phyloP scores from a whole-genome alignment of 169 alveolate genomes.

The Perkinsus olseni region DNA sequence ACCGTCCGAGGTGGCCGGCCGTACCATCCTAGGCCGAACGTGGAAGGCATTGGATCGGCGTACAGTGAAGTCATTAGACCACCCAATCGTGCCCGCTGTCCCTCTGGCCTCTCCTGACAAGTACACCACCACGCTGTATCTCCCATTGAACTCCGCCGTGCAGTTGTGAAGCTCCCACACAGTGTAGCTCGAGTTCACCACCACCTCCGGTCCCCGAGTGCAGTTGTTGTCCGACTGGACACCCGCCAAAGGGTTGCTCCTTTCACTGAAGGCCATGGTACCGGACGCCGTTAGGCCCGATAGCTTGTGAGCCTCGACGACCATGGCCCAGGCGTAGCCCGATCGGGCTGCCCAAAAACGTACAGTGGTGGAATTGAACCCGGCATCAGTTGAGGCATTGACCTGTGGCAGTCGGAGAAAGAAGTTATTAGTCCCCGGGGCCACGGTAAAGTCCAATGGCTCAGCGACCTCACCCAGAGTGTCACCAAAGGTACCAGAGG shows the following conservation, averaged over 20 bases:
- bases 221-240: neutral
- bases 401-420: neutral
- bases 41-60: neutral
- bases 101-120: neutral
- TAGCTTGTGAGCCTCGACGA: neutral
- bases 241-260: neutral
- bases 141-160: neutral
- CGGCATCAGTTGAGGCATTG: neutral
- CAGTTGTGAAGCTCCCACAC: neutral
- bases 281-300: neutral
- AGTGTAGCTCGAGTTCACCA: neutral
- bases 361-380: neutral
- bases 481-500: neutral
- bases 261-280: neutral
- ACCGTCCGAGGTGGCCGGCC: neutral
- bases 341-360: neutral
- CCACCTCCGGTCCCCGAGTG: neutral
- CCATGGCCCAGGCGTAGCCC: neutral
- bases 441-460: neutral
- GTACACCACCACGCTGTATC: neutral
- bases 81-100: neutral
- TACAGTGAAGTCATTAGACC: neutral
- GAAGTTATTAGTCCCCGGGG: neutral
- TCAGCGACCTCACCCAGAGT: neutral
- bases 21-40: neutral